phyloP scores from a whole-genome alignment of 2,329 filamentous ascomycete genomes.

The Apiospora hydei region DNA sequence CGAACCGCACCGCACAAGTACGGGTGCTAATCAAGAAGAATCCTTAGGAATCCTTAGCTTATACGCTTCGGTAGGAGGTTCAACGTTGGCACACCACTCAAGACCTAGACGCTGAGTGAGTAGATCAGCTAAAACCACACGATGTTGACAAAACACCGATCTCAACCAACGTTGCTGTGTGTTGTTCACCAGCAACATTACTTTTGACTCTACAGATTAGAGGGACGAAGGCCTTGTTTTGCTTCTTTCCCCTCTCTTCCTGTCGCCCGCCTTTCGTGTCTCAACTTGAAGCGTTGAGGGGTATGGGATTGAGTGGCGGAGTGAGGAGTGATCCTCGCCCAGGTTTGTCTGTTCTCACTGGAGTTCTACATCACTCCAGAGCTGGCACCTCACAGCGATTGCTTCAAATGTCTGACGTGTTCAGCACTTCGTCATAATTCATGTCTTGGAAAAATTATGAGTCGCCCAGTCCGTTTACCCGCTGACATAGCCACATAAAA shows the following conservation, averaged over 20 bases:
- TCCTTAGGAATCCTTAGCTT: neutral
- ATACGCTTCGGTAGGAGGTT: neutral
- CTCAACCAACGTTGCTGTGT: constrained; percentile 3
- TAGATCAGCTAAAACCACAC: neutral
- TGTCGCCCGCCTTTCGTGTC: neutral
- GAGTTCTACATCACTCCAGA: neutral
- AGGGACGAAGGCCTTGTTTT: neutral
- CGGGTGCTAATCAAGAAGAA: neutral
- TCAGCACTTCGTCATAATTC: neutral
- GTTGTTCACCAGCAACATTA: neutral
- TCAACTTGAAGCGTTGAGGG: constrained; percentile 6
- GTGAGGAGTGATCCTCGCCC: neutral
- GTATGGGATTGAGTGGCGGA: neutral
- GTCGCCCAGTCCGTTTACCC: neutral
- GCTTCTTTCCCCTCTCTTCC: constrained; percentile 8
- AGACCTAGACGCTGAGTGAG: constrained; percentile 16
- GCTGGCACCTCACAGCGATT: neutral
- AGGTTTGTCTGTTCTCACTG: neutral
- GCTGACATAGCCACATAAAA: constrained; percentile 6
- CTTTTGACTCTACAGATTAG: neutral
- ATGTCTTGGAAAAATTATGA: constrained; percentile 9
- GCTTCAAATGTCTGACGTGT: constrained; percentile 12
- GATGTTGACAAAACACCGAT: neutral
- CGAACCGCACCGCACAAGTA: neutral
- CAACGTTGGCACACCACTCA: neutral